These are phyloP conservation scores for Psilocybe cyanescens DNA, from an alignment of 768 basidiomycete genomes.

Conservation along the genomic window DNA sequence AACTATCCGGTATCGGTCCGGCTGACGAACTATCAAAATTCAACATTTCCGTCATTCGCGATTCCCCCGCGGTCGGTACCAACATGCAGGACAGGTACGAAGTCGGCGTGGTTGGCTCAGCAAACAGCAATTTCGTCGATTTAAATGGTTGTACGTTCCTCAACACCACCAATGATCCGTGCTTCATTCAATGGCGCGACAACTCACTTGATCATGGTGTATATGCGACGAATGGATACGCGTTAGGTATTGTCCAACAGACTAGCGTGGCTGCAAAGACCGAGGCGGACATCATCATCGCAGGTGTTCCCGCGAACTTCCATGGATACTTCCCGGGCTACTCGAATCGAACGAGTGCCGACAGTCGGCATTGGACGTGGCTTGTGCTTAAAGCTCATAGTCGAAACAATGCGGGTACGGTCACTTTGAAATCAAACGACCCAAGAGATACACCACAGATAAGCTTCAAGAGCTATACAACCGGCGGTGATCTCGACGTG, in stretches of 20 bases:
- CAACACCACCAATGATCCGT: slow-evolving; percentile 6
- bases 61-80: slow-evolving; percentile 60
- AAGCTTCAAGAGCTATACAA: slow-evolving; percentile 9
- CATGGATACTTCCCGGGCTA: slow-evolving; percentile 14
- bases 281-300: slow-evolving; percentile 1
- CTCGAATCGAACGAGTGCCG: slow-evolving; percentile 4
- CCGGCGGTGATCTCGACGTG: slow-evolving; percentile 7
- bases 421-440: slow-evolving; percentile 11
- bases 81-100: slow-evolving; percentile 50
- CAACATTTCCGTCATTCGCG: slow-evolving; percentile 43
- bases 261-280: slow-evolving; percentile 4
- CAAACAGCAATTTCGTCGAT: slow-evolving; percentile 2
- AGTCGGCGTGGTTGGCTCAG: slow-evolving; percentile 7
- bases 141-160: slow-evolving; percentile 9
- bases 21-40: slow-evolving; percentile 44
- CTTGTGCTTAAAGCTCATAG: slow-evolving; percentile 13
- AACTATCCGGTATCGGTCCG: slow-evolving; percentile 59
- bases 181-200: slow-evolving; percentile 8
- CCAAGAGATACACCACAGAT: slow-evolving; percentile 12
- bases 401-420: slow-evolving; percentile 14
- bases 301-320: slow-evolving; percentile 13
- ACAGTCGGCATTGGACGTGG: slow-evolving; percentile 11
- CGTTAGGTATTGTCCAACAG: slow-evolving; percentile 7
- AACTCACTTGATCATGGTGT: slow-evolving; percentile 8
- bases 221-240: slow-evolving; percentile 11